phyloP scores from a whole-genome alignment of 2,329 filamentous ascomycete species.

The Lachnellula cervina region DNA sequence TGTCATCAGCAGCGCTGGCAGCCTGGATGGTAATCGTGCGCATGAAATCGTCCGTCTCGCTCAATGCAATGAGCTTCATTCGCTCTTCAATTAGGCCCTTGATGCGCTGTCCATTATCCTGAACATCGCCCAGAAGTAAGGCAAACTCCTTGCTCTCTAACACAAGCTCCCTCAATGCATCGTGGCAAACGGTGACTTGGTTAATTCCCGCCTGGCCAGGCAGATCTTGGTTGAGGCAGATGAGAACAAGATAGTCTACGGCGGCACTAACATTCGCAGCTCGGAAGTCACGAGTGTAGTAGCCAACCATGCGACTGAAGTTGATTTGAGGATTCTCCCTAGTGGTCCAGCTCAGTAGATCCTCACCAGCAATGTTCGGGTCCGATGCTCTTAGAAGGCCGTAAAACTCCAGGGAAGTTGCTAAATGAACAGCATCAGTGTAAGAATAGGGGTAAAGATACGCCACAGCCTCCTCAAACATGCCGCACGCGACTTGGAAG shows the following conservation, averaged over 20 bases:
- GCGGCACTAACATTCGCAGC: conserved; percentile 84
- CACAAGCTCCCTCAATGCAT: conserved; percentile 87
- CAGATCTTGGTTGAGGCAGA: conserved; percentile 86
- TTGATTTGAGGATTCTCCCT: conserved; percentile 77
- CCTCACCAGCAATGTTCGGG: conserved; percentile 67
- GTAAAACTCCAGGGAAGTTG: conserved; percentile 83
- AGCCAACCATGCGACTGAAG: conserved; percentile 88
- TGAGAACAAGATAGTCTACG: conserved; percentile 86
- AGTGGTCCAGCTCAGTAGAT: conserved; percentile 62
- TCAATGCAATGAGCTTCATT: conserved; percentile 72
- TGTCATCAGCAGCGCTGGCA: conserved; percentile 88
- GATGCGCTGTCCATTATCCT: conserved; percentile 77
- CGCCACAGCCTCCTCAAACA: conserved; percentile 90
- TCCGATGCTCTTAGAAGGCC: conserved; percentile 84
- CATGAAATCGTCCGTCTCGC: conserved; percentile 78
- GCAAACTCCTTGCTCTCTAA: conserved; percentile 97
- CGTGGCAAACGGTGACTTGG: conserved; percentile 80
- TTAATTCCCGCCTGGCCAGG: conserved; percentile 67
- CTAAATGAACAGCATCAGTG: conserved; percentile 91
- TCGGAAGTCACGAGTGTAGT: conserved; percentile 94
- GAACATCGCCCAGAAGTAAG: conserved; percentile 86
- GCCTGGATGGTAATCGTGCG: conserved; percentile 90
- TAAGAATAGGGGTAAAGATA: conserved; percentile 92
- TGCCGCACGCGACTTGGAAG: conserved; percentile 80
- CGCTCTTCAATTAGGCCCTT: conserved; percentile 84